Conservation (phyloP, 2,329 filamentous ascomycete species). For the Cercospora canescens region DNA sequence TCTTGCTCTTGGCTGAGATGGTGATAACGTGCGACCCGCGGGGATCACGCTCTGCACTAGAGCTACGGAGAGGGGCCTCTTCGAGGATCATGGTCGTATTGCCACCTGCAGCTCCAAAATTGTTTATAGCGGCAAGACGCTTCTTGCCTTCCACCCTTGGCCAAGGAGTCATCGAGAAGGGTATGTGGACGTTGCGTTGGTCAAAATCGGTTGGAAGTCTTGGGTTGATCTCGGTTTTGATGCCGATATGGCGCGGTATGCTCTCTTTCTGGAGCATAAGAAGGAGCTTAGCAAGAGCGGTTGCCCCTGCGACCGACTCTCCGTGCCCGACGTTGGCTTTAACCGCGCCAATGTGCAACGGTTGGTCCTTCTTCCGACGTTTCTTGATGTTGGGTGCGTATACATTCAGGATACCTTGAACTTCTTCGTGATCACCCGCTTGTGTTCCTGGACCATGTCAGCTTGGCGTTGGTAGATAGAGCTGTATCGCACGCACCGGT, state of each 20-base stretch:
- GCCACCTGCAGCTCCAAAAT: conserved; percentile 70
- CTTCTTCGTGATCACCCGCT: conserved; percentile 72
- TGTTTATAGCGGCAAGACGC: conserved; percentile 58
- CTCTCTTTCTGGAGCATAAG: conserved; percentile 63
- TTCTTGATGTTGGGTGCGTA: conserved; percentile 20
- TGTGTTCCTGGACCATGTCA: too few species aligned
- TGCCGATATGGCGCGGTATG: conserved; percentile 67
- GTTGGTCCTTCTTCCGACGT: conserved; percentile 43
- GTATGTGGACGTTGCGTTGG: conserved; percentile 58
- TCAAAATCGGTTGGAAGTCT: conserved; percentile 59
- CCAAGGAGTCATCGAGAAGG: conserved; percentile 49
- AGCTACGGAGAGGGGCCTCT: conserved; percentile 52
- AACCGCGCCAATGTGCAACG: conserved; percentile 42
- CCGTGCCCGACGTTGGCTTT: conserved; percentile 36
- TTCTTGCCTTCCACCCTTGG: conserved; percentile 27
- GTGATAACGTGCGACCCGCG: conserved; percentile 58
- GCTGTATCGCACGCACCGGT: too few species aligned
- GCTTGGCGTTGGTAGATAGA: too few species aligned
- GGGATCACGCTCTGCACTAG: conserved; percentile 45
- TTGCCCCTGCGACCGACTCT: conserved; percentile 40
- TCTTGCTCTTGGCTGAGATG: conserved; percentile 57
- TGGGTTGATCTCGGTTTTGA: conserved; percentile 65
- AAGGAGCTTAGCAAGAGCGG: conserved; percentile 63
- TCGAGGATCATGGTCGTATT: conserved; percentile 70
- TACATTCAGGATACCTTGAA: conserved; percentile 41